A percentile compares a stretch with the other conserved stretches of the same genome.
Evolutionary conservation across 129 eudicot genomes (phyloP).

Genomic region (Flaveria sonorensis): DNA sequence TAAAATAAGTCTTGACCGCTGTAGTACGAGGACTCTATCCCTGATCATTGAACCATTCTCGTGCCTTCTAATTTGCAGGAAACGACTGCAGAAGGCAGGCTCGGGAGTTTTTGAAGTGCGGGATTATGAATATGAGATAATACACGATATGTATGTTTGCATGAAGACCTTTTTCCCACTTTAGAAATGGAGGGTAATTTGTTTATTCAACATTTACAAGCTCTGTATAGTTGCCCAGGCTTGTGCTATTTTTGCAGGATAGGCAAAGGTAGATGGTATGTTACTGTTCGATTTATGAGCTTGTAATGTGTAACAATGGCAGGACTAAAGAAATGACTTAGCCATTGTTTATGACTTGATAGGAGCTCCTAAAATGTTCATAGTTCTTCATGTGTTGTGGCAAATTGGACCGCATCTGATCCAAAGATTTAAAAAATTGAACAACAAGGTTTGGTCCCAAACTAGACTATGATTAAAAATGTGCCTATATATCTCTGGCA

Average conservation of each 20-base stretch:
- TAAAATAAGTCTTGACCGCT: no score
- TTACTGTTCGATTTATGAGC: conserved; percentile 25
- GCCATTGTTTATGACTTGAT: conserved; percentile 6
- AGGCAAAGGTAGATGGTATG: conserved; percentile 24
- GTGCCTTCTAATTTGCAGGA: conserved; percentile 43
- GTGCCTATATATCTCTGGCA: no score
- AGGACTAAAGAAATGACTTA: neutral
- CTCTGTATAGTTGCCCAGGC: conserved; percentile 44
- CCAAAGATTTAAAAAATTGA: neutral
- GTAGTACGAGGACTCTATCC: neutral
- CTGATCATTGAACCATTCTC: neutral
- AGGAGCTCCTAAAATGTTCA: neutral
- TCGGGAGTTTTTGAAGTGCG: conserved; percentile 42
- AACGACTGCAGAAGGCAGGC: conserved; percentile 26
- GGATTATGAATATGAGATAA: conserved; percentile 9
- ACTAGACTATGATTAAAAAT: neutral
- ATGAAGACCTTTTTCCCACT: conserved; percentile 10
- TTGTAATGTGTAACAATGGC: conserved; percentile 14
- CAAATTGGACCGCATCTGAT: neutral
- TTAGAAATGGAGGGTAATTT: conserved; percentile 36
- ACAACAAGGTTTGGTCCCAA: neutral
- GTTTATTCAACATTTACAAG: conserved; percentile 30
- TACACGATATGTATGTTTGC: conserved; percentile 12
- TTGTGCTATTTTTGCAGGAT: conserved; percentile 42
- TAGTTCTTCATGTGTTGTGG: neutral